Evolutionary conservation across 139 green algal species (phyloP).

Genomic region (Chlorella sp.): DNA sequence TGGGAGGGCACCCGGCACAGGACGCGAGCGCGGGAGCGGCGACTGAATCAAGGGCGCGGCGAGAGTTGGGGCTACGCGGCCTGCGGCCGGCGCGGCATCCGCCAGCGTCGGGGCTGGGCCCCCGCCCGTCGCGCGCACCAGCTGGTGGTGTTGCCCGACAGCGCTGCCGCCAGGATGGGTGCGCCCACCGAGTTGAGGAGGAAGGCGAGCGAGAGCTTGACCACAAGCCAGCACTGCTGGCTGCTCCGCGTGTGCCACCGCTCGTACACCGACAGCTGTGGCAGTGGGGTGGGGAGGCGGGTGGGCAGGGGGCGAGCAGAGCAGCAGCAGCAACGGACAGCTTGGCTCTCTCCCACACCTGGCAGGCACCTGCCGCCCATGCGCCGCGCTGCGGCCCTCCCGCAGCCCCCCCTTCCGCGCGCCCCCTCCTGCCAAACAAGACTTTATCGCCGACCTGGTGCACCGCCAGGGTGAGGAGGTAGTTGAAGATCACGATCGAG

Average conservation of each 20-base stretch:
- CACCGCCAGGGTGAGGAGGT: conserved; percentile 34
- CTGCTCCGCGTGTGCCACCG: conserved; percentile 47
- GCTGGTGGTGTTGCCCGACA: conserved; percentile 13
- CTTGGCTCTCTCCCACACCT: too few relatives aligned
- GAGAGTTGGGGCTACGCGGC: too few relatives aligned
- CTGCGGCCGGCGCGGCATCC: too few relatives aligned
- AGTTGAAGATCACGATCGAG: conserved; percentile 41
- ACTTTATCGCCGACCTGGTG: conserved; percentile 9
- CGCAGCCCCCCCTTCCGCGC: neutral
- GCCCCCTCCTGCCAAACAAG: neutral
- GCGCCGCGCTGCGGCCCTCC: neutral
- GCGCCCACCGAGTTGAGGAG: conserved; percentile 50
- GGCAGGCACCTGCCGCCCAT: too few relatives aligned
- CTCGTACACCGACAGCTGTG: conserved; percentile 48
- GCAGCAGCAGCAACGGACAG: neutral
- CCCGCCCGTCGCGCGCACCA: conserved; percentile 1
- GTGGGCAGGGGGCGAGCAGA: neutral
- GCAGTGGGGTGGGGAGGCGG: neutral
- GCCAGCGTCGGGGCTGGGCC: too few relatives aligned
- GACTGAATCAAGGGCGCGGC: too few relatives aligned
- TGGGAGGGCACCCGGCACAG: neutral
- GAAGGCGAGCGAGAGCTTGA: conserved; percentile 56
- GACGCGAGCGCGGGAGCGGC: too few relatives aligned
- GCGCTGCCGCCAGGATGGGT: conserved; percentile 38
- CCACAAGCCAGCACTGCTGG: conserved; percentile 39